These are phyloP conservation scores for Aspergillus heteromorphus DNA, from an alignment of 495 filamentous ascomycete species.

Conservation along the genomic window DNA sequence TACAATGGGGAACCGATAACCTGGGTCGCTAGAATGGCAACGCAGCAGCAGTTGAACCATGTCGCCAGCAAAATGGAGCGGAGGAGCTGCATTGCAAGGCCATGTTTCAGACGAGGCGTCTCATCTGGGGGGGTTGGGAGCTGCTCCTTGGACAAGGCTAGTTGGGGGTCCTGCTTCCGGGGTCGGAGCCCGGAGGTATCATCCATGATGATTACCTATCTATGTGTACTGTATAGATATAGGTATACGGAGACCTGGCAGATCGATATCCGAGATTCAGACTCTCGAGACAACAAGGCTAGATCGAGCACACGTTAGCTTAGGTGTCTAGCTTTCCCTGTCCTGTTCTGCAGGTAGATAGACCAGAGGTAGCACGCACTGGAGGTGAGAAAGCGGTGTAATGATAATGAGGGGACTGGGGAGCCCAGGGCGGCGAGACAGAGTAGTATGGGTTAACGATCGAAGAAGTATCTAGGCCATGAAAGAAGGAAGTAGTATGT, in stretches of 20 bases:
- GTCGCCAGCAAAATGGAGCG: slow-evolving; percentile 57
- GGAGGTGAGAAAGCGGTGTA: slow-evolving; percentile 5
- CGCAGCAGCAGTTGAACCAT: slow-evolving; percentile 58
- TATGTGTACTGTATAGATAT: too few species aligned
- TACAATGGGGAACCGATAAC: slow-evolving; percentile 55
- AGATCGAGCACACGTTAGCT: not conserved
- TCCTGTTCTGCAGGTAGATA: slow-evolving; percentile 1
- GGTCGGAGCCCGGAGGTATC: slow-evolving; percentile 36
- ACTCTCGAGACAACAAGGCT: not conserved
- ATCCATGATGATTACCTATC: slow-evolving; percentile 27
- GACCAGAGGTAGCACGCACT: not conserved
- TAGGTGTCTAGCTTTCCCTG: too few species aligned
- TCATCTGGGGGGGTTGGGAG: slow-evolving; percentile 17
- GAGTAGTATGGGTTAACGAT: too few species aligned
- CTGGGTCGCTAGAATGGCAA: slow-evolving; percentile 50
- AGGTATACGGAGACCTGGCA: too few species aligned
- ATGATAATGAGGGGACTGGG: not conserved
- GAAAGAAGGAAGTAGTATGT: too few species aligned
- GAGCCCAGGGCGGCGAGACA: too few species aligned
- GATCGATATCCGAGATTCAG: not conserved
- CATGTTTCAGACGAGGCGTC: slow-evolving; percentile 59
- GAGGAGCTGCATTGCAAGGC: slow-evolving; percentile 55
- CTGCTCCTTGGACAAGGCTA: not conserved
- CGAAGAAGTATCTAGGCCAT: too few species aligned
- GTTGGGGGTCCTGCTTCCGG: slow-evolving; percentile 26